These are phyloP conservation scores for Lentinula raphanica DNA, from an alignment of 768 basidiomycete genomes.

Conservation along the genomic window DNA sequence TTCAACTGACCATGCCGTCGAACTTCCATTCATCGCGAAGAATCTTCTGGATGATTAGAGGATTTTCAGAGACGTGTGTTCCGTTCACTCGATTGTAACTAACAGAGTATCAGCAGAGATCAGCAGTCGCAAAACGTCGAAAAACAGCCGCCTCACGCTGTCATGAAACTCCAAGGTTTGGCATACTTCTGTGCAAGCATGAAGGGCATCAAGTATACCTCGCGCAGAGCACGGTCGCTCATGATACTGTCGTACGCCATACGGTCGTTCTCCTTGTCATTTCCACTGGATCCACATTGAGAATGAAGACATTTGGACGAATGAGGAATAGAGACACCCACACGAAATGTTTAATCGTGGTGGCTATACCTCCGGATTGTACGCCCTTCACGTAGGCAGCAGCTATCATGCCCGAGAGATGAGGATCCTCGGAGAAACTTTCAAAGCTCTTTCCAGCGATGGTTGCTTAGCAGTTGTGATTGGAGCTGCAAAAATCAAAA, in stretches of 20 bases:
- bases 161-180: constrained; percentile 63
- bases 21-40: constrained; percentile 19
- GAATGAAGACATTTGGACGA: background rate
- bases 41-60: constrained; percentile 51
- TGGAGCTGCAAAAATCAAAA: background rate
- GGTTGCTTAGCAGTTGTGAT: too few relatives aligned
- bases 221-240: constrained; percentile 60
- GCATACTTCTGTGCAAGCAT: constrained; percentile 65
- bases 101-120: background rate
- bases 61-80: constrained; percentile 63
- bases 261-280: constrained; percentile 80
- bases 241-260: constrained; percentile 63
- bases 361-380: constrained; percentile 48
- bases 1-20: constrained; percentile 11
- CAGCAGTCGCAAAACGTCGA: too few relatives aligned
- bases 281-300: constrained; percentile 39
- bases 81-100: constrained; percentile 75
- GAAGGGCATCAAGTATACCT: constrained; percentile 72
- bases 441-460: constrained; percentile 39
- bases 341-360: constrained; percentile 72
- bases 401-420: constrained; percentile 47
- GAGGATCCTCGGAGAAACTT: constrained; percentile 53
- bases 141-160: constrained; percentile 39
- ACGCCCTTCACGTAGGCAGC: constrained; percentile 50
- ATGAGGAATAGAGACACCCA: constrained; percentile 20